Base-by-base conservation (phyloP, 2,329 filamentous ascomycete genomes). In the Verticillium longisporum region DNA sequence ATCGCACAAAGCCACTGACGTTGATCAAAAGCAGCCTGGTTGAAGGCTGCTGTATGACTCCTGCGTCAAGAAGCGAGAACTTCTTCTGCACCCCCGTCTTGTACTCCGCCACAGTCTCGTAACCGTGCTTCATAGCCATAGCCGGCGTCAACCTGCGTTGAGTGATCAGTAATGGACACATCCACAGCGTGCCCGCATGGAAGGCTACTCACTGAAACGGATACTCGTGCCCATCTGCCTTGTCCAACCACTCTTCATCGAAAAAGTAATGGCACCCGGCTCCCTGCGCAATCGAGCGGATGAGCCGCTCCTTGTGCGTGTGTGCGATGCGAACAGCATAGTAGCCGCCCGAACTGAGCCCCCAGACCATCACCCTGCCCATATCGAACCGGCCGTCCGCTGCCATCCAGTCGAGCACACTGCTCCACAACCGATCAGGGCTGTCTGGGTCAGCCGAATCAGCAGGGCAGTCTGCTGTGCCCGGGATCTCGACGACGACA, bases 321-420 rank as follows among this genome's bases (percentile, higher is more conserved):
- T 89, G 85, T 55, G 87, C 87, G n/a, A 85, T 78, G 18, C 87
- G 81, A 41, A 87, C 78, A 21, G 87, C 87, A 72, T 90, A 88
- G 77, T 89, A 89, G 0, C 87, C 87, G 34, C 88, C 88, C 0
- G 82, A 79, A 64, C 83, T 87, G 37, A 90, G 73, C 0, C 87
- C 88, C 87, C 87, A 90, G 56, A 80, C 83, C 63, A 86, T 72
- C 7, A 90, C 73, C 37, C 78, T 79, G 1, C 68, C 66, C 78
- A 82, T 82, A 69, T 90, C 81, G 66, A 89, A 85, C 34, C 75
- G 68, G 1, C 75, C 72, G 57, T 83, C 73, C 2, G 69, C 61
- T 1, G 69, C 73, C 77, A 88, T 75, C 81, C 86, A 90, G 37
- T 80, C 80, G 3, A 90, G 72, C 34, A 90, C 73, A 63, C 83